A percentile compares a stretch with the other conserved stretches of the same genome.
Conservation (phyloP, 352 stramenopile species). For the Globisporangium barbulae region DNA sequence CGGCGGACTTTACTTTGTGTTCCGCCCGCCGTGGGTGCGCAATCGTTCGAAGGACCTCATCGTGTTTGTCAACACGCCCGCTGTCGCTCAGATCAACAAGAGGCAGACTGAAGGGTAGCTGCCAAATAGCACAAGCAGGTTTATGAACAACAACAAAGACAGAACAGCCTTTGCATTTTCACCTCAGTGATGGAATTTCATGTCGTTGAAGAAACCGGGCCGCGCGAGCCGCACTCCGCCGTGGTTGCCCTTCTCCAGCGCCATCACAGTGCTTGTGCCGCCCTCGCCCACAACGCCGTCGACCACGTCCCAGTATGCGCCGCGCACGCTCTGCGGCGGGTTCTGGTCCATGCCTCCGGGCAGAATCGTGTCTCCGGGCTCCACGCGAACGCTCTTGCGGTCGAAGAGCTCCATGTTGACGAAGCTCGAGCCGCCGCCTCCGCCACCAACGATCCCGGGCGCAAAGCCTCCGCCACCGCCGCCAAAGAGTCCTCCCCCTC, state of each 20-base stretch:
- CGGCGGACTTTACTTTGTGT: conserved; percentile 55
- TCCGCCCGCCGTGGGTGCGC: conserved; percentile 55
- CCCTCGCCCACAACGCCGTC: conserved; percentile 58
- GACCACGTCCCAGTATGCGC: conserved; percentile 56
- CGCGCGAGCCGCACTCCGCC: conserved; percentile 59
- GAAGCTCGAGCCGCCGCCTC: conserved; percentile 62
- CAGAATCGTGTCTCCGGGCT: conserved; percentile 26
- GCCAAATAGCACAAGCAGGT: not conserved
- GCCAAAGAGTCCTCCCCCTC: conserved; percentile 60
- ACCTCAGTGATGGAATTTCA: conserved; percentile 55
- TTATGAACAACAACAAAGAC: not conserved
- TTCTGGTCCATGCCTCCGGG: conserved; percentile 53
- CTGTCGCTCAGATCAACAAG: not conserved
- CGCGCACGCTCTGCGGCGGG: conserved; percentile 43
- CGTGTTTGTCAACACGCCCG: conserved; percentile 25
- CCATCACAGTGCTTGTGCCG: conserved; percentile 29
- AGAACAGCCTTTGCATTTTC: not conserved
- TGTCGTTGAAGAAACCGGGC: conserved; percentile 70
- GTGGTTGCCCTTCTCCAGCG: conserved; percentile 45
- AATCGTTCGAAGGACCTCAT: conserved; percentile 62
- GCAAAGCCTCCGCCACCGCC: conserved; percentile 66
- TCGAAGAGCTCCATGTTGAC: conserved; percentile 43
- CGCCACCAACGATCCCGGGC: conserved; percentile 65
- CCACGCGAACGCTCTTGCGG: conserved; percentile 40
- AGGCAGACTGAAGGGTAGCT: not conserved